Percentiles rank a stretch among this genome's conserved stretches.
These are phyloP conservation scores for Lunularia cruciata DNA, from an alignment of 225 moss, liverwort and hornwort genomes.

Conservation along the genomic window DNA sequence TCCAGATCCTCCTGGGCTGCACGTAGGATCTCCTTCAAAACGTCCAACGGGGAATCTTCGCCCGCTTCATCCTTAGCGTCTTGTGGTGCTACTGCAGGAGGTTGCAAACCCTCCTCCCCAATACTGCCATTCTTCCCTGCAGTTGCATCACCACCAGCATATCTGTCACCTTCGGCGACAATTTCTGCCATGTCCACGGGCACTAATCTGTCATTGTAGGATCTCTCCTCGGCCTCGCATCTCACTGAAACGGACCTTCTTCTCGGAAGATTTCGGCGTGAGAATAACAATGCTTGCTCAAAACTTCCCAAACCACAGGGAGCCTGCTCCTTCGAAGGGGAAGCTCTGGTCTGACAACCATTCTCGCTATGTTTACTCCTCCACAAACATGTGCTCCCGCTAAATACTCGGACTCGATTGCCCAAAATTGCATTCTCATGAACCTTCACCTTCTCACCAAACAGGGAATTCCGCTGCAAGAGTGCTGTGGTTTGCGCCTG, in stretches of 20 bases:
- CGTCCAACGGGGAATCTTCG: constrained; percentile 46
- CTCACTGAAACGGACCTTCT: constrained; percentile 25
- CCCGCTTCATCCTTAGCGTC: constrained; percentile 37
- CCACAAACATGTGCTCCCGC: background rate
- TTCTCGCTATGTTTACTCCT: background rate
- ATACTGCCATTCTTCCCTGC: constrained; percentile 22
- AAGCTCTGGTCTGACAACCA: background rate
- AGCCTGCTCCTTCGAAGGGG: background rate
- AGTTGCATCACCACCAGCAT: constrained; percentile 7
- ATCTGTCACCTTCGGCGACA: constrained; percentile 6
- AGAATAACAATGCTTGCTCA: background rate
- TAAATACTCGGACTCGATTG: constrained; percentile 10
- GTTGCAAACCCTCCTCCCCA: constrained; percentile 5
- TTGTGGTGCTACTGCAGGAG: constrained; percentile 21
- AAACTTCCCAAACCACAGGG: background rate
- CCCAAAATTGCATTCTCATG: constrained; percentile 15
- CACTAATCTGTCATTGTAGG: constrained; percentile 30
- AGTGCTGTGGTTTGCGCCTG: constrained; percentile 5
- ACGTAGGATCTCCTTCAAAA: constrained; percentile 71
- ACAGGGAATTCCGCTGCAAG: constrained; percentile 15
- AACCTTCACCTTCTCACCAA: background rate
- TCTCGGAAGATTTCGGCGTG: background rate
- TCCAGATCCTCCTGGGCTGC: constrained; percentile 73
- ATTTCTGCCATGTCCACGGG: constrained; percentile 20
- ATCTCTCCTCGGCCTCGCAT: constrained; percentile 42